Conservation (phyloP, 2,329 filamentous ascomycete species). For the Aspergillus latus region DNA sequence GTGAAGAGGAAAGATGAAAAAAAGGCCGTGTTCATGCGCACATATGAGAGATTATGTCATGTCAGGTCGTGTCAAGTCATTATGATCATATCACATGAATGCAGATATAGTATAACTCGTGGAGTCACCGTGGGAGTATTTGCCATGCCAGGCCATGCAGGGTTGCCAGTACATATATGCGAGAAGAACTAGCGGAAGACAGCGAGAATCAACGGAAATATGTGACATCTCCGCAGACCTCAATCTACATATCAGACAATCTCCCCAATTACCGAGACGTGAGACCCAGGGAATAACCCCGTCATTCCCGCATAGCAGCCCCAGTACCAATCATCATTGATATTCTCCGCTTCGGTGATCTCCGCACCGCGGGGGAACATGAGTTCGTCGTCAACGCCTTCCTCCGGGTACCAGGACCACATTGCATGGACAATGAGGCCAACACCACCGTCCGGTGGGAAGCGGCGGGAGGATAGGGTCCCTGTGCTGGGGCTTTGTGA, state of each 20-base stretch:
- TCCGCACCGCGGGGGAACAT: constrained; percentile 81
- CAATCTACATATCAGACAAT: constrained; percentile 23
- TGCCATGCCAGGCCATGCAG: not conserved
- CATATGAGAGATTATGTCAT: not conserved
- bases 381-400: constrained; percentile 65
- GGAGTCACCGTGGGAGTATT: not conserved
- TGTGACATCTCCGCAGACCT: not conserved
- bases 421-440: constrained; percentile 64
- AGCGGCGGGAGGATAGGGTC: constrained; percentile 37
- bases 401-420: constrained; percentile 76
- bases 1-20: not conserved
- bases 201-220: not conserved
- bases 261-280: constrained; percentile 59
- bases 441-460: constrained; percentile 74
- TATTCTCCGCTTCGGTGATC: constrained; percentile 77
- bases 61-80: not conserved
- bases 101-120: not conserved
- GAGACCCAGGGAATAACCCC: constrained; percentile 77
- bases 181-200: not conserved
- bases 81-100: not conserved
- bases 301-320: constrained; percentile 79
- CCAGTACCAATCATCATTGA: constrained; percentile 89
- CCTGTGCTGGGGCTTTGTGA: constrained; percentile 1
- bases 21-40: not conserved
- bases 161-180: not conserved